Evolutionary conservation across 768 basidiomycete genomes (phyloP), one percentile per base, ranked within the genome.

Genomic region (Amanita fuliginea): DNA sequence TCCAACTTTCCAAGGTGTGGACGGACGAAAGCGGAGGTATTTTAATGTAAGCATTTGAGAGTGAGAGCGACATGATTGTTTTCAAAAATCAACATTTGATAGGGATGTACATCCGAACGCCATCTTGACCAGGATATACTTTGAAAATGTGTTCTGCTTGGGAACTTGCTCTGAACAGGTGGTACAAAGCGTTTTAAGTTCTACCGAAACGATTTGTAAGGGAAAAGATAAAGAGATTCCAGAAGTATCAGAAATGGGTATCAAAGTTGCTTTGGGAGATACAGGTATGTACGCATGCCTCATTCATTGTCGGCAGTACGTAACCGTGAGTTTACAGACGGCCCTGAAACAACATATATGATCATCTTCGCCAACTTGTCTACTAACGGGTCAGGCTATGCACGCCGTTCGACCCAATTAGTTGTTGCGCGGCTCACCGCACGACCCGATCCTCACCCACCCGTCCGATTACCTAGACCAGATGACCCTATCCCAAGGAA

Each of bases 401-500:
- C 11, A 30, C 44, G 16, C 11, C 46, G n/a, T 22, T n/a, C 47
- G 41, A 59, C 84, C 18, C 64, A 67, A 26, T 66, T 85, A 42
- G 57, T 67, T 14, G 83, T 83, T 6, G 82, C 77, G 0, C 76
- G 81, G 35, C 71, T 86, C 52, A 68, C 72, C 7, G 66, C 71
- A 60, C 67, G 35, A 59, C 74, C 67, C 1, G 57, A 51, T 30
- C 63, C 61, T 46, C 46, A 62, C 13, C 61, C 71, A 8, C 57
- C 56, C 1, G 53, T 58, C 5, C 68, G 75, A 5, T 59, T 67
- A 0, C 82, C 81, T 3, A 71, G 86, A 32, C 86, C 86, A 0
- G 86, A 89, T 53, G 86, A 89, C 53, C 86, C 85, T 0, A 86
- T 80, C 4, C 86, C 86, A 6, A 82, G 86, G 14, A 69, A 73